phyloP scores from a whole-genome alignment of 208 protist genomes.

The Naegleria gruberi region DNA sequence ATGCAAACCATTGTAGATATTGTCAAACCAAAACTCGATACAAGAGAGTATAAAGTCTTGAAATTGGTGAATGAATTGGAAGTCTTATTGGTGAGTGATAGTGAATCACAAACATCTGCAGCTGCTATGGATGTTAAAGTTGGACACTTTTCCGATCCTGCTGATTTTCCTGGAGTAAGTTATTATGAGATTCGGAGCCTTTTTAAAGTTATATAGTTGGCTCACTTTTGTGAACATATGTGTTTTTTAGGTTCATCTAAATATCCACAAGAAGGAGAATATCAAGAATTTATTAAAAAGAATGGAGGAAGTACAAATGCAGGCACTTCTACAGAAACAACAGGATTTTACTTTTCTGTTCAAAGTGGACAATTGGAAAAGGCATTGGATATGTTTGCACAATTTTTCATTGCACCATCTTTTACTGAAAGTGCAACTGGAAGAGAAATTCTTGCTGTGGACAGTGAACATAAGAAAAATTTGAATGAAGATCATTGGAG shows the following conservation, averaged over 20 bases:
- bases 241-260: slow-evolving; percentile 82
- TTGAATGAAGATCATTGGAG: slow-evolving; percentile 68
- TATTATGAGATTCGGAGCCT: neutral
- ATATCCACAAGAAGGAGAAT: slow-evolving; percentile 76
- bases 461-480: slow-evolving; percentile 84
- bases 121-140: slow-evolving; percentile 63
- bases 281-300: slow-evolving; percentile 57
- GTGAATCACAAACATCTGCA: slow-evolving; percentile 46
- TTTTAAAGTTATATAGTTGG: slow-evolving; percentile 35
- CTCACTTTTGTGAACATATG: slow-evolving; percentile 83
- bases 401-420: slow-evolving; percentile 80
- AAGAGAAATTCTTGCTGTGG: slow-evolving; percentile 78
- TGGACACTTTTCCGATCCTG: slow-evolving; percentile 7
- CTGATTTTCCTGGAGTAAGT: neutral
- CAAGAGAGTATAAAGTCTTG: neutral
- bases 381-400: slow-evolving; percentile 75
- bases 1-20: neutral
- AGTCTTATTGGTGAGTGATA: slow-evolving; percentile 62
- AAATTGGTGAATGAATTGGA: slow-evolving; percentile 51
- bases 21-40: neutral
- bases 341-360: slow-evolving; percentile 77
- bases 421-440: slow-evolving; percentile 61
- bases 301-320: slow-evolving; percentile 68
- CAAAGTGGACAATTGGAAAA: slow-evolving; percentile 54
- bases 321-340: slow-evolving; percentile 60